phyloP scores from a whole-genome alignment of 139 green algal genomes.

The Tetraselmis chui region DNA sequence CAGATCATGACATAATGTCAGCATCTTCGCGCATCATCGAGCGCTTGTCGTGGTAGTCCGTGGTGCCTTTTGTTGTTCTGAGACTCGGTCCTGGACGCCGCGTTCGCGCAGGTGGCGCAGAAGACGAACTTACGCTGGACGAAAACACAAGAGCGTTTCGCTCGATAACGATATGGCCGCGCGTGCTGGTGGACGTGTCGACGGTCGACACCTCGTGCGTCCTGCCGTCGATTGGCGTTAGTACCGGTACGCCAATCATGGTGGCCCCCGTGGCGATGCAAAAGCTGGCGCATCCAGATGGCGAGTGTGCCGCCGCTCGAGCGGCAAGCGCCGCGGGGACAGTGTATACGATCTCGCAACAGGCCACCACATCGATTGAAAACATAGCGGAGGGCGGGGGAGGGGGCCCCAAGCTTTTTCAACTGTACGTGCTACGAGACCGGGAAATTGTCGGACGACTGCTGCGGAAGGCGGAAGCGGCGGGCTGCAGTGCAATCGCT shows the following conservation, averaged over 20 bases:
- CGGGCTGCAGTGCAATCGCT: constrained; percentile 10
- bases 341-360: not conserved
- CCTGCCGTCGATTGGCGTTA: not conserved
- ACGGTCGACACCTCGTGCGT: not conserved
- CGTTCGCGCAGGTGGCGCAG: not conserved
- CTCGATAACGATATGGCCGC: not conserved
- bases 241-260: constrained; percentile 26
- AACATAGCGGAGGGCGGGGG: not conserved
- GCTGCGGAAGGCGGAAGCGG: not conserved
- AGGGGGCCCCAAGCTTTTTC: constrained; percentile 3
- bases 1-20: not conserved
- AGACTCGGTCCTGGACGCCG: no score
- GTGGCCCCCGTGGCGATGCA: constrained; percentile 39
- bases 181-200: not conserved
- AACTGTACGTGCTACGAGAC: constrained; percentile 22
- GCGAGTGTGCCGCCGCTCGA: constrained; percentile 10
- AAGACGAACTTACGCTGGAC: not conserved
- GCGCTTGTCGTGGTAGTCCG: not conserved
- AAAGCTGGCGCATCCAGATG: constrained; percentile 32
- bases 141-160: not conserved
- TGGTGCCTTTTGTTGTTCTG: not conserved
- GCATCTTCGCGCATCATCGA: not conserved
- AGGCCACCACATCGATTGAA: not conserved
- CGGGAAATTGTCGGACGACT: not conserved
- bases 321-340: not conserved